phyloP scores from a whole-genome alignment of 371 early-diverging fungal genomes.

The Chytridium lagenaria region DNA sequence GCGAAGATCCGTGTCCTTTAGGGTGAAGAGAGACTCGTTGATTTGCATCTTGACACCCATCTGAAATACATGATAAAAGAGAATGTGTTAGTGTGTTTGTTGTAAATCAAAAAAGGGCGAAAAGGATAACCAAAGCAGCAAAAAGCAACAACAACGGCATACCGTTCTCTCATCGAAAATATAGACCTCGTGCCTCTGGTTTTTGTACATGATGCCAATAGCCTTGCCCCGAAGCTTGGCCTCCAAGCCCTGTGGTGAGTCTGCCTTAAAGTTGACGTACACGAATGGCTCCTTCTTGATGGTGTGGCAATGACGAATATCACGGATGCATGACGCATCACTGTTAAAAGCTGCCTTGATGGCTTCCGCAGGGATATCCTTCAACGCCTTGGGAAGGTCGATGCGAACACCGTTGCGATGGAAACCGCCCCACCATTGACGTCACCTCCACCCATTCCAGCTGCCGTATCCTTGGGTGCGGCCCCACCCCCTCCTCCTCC shows the following conservation, averaged over 20 bases:
- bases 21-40: constrained; percentile 5
- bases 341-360: constrained; percentile 6
- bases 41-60: constrained; percentile 27
- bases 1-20: constrained; percentile 19
- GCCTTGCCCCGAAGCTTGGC: constrained; percentile 10
- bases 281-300: constrained; percentile 21
- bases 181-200: constrained; percentile 19
- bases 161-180: constrained; percentile 23
- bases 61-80: background rate
- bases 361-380: constrained; percentile 17
- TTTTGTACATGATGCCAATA: constrained; percentile 5
- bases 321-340: constrained; percentile 14
- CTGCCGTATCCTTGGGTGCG: background rate
- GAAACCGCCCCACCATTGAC: background rate
- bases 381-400: constrained; percentile 20
- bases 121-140: background rate
- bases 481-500: too few species aligned
- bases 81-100: background rate
- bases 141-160: constrained; percentile 7
- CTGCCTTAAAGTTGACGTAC: constrained; percentile 22
- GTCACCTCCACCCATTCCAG: too few species aligned
- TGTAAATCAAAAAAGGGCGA: background rate
- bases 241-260: constrained; percentile 23
- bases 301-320: constrained; percentile 17
- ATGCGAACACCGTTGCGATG: constrained; percentile 20